Percentiles rank a stretch among this genome's conserved stretches.
Conservation (phyloP, 1,284 basidiomycete species). For the Sanghuangporus sanghuang region DNA sequence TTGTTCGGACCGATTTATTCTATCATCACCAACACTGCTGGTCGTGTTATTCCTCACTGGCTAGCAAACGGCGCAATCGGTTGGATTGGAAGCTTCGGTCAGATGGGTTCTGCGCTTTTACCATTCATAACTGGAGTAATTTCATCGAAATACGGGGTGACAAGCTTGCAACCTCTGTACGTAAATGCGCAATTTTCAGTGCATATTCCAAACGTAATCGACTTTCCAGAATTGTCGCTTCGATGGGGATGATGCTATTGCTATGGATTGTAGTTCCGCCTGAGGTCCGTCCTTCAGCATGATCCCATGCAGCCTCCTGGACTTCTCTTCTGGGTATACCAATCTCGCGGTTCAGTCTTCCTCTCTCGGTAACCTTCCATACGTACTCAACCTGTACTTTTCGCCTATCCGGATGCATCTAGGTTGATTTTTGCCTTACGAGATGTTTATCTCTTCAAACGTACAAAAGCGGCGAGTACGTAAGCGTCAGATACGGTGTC, state of each 20-base stretch:
- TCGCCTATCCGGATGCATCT: no score
- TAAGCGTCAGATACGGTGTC: no score
- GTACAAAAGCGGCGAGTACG: no score
- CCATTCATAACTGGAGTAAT: conserved; percentile 61
- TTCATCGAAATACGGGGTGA: conserved; percentile 49
- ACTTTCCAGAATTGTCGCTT: conserved; percentile 2
- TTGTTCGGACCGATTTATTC: conserved; percentile 61
- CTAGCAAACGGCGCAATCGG: conserved; percentile 63
- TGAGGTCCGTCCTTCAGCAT: conserved; percentile 12
- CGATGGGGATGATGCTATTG: conserved; percentile 10
- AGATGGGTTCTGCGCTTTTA: conserved; percentile 60
- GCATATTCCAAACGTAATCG: not conserved
- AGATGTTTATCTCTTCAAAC: no score
- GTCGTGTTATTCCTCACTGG: conserved; percentile 53
- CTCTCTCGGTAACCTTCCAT: no score
- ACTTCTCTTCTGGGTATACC: no score
- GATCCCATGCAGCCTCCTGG: not conserved
- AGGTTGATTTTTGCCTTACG: no score
- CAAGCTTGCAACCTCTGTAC: conserved; percentile 53
- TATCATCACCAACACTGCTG: conserved; percentile 56
- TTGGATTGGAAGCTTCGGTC: conserved; percentile 62
- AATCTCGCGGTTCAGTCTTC: no score
- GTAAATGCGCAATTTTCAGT: conserved; percentile 22
- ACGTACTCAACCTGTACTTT: no score
- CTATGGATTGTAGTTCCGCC: conserved; percentile 14